A percentile compares a stretch with the other conserved stretches of the same genome.
phyloP scores from a whole-genome alignment of 805 yeast genomes.

The Cyberlindnera samutprakarnensis region DNA sequence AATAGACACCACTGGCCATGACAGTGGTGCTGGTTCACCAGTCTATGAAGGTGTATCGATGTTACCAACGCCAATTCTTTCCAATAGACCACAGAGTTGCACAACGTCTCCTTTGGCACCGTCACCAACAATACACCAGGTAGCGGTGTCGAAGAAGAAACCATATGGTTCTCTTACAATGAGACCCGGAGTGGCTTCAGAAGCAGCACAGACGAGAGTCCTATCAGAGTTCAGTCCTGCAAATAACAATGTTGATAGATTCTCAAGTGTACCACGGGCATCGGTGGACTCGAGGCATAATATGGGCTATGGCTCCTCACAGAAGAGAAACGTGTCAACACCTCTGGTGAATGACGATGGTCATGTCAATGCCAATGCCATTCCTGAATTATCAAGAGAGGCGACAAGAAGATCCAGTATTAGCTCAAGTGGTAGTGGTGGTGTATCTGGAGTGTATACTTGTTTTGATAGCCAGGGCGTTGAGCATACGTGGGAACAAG shows the following conservation, averaged over 20 bases:
- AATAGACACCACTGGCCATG: no score
- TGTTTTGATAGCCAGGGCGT: no score
- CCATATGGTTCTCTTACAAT: constrained; percentile 14
- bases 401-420: no score
- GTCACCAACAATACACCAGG: background rate
- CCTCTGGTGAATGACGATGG: constrained; percentile 13
- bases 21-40: no score
- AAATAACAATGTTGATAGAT: constrained; percentile 5
- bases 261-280: constrained; percentile 1
- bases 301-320: constrained; percentile 7
- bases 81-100: constrained; percentile 7
- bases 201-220: constrained; percentile 18
- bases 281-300: constrained; percentile 2
- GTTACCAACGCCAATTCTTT: constrained; percentile 38
- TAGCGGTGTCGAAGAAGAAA: constrained; percentile 4
- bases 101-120: background rate
- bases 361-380: background rate
- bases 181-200: constrained; percentile 7
- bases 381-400: constrained; percentile 9
- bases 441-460: no score
- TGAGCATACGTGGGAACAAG: constrained; percentile 24
- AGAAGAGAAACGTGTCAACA: constrained; percentile 15
- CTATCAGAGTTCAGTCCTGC: constrained; percentile 34
- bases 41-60: constrained; percentile 31
- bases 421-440: no score